Evolutionary conservation across 163 green algal genomes (phyloP).

Genomic region (Scenedesmus sp.): DNA sequence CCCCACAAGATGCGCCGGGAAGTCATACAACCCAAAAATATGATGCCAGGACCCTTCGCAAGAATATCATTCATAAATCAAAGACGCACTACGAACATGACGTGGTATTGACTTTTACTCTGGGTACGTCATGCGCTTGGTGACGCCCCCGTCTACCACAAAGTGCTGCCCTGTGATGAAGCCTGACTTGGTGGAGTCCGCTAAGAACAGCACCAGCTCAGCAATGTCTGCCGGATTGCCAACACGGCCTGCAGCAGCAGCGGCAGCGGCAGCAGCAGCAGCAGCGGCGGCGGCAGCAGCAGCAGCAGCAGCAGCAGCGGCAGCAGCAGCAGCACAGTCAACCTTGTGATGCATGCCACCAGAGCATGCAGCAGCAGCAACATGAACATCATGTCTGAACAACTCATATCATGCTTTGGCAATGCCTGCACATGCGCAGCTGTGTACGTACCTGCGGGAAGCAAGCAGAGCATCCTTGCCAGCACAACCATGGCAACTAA

Average conservation of each 20-base stretch:
- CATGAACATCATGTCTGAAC: too few relatives aligned
- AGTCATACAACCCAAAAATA: too few relatives aligned
- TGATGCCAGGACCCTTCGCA: not conserved
- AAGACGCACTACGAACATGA: not conserved
- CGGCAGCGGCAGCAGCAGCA: not conserved
- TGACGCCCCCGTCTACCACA: slow-evolving; percentile 66
- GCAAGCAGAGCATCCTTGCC: too few relatives aligned
- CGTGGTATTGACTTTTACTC: slow-evolving; percentile 39
- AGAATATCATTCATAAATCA: not conserved
- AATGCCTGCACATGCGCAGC: not conserved
- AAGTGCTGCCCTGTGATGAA: slow-evolving; percentile 76
- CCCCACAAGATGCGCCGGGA: too few relatives aligned
- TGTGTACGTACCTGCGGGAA: too few relatives aligned
- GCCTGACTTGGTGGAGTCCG: slow-evolving; percentile 47
- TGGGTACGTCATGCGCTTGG: slow-evolving; percentile 69
- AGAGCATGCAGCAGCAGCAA: not conserved
- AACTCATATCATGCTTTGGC: too few relatives aligned
- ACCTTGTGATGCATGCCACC: not conserved
- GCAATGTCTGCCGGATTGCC: slow-evolving; percentile 64
- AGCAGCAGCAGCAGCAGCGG: not conserved
- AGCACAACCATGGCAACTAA: too few relatives aligned
- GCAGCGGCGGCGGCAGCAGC: not conserved
- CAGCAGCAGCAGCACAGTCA: not conserved
- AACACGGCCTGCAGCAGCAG: slow-evolving; percentile 55
- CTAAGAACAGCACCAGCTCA: slow-evolving; percentile 66